Evolutionary conservation across 768 basidiomycete genomes (phyloP).

Genomic region (Clavulina sp.): DNA sequence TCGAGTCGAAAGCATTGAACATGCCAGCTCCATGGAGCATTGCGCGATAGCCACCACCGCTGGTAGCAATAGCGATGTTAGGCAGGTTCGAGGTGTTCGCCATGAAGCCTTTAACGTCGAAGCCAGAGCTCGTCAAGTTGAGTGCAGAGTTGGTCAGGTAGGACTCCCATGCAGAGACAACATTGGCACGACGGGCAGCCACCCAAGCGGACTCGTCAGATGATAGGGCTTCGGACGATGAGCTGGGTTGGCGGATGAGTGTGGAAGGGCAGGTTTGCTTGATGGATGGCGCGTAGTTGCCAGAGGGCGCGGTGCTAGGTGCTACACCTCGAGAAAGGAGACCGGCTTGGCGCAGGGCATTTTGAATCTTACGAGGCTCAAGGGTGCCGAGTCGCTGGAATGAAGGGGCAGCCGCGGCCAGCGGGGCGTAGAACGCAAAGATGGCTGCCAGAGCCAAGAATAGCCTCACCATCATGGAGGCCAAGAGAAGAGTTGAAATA

Average conservation of each 20-base stretch:
- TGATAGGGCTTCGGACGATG: neutral
- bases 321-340: neutral
- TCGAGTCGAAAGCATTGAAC: conserved; percentile 14
- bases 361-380: too few relatives aligned
- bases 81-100: neutral
- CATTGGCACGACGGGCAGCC: neutral
- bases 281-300: neutral
- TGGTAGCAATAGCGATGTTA: conserved; percentile 17
- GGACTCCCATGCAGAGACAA: neutral
- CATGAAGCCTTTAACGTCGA: neutral
- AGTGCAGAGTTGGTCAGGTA: neutral
- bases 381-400: too few relatives aligned
- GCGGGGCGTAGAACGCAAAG: too few relatives aligned
- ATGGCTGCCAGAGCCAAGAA: too few relatives aligned
- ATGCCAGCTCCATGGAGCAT: conserved; percentile 19
- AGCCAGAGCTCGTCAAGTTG: neutral
- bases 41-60: conserved; percentile 24
- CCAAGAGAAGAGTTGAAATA: too few relatives aligned
- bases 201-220: neutral
- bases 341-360: too few relatives aligned
- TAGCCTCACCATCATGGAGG: too few relatives aligned
- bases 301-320: neutral
- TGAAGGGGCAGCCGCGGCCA: too few relatives aligned
- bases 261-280: neutral
- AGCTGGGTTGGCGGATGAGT: neutral